Evolutionary conservation across 164 flowering plant genomes (phyloP), one percentile per base, ranked within the genome.

Genomic region (Berberis vulgaris): DNA sequence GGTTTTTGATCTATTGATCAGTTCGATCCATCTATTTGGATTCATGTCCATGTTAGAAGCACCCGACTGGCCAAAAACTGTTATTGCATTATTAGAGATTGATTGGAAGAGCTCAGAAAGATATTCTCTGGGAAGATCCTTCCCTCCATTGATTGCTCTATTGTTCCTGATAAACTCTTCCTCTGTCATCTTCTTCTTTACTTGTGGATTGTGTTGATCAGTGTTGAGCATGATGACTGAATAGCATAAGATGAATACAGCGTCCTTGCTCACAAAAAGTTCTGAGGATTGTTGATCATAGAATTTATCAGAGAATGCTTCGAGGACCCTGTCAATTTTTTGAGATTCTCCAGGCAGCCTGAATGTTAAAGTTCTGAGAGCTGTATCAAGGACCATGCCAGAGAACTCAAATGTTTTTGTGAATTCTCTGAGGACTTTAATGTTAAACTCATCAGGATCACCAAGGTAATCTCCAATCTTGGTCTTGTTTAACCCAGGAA

Each of bases 161-260:
- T 91, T 91, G 82, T 95, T 95, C 64, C 84, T 72, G n/a, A 95
- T 89, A 73, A 91, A 95, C 66, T 95, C 97, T 7, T 95, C 99
- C 65, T 95, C 99, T n/a, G 97, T 89, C 97, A 91, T 95, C 79
- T 95, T 95, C 69, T 86, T 95, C 84, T 89, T 95, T 50, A 95
- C 99, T 61, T 94, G 98, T 0, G 96, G 91, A 61, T 89, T 91
- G 60, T 95, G 99, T 54, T 82, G 97, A 77, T 95, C 97, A 3
- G 97, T 91, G 75, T 95, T 95, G 65, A 95, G 86, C 96, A 91
- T 95, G 68, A 95, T 95, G 39, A 95, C 73, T 11, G 97, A 91
- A 66, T 95, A 95, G 59, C 96, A 87, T 2, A 95, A 77, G 7
- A 95, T 73, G 54, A 79, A 76, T 3, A 89, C 97, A 1, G 92